These are phyloP conservation scores for Diospyros kaki DNA, from an alignment of 148 eudicot species.

Conservation along the genomic window DNA sequence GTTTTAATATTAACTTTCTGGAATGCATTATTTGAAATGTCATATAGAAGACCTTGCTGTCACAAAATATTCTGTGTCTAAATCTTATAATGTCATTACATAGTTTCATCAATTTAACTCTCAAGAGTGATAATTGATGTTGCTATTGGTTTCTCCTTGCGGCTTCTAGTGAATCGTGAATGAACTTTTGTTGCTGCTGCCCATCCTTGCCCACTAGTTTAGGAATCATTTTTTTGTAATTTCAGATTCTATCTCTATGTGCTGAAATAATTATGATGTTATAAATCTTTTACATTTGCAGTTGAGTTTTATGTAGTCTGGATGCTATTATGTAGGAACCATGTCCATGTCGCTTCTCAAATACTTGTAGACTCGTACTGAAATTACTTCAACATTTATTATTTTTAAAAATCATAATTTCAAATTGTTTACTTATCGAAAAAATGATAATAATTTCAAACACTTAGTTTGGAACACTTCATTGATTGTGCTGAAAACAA, in stretches of 20 bases:
- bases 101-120: neutral
- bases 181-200: neutral
- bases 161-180: neutral
- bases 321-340: no score
- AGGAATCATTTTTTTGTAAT: neutral
- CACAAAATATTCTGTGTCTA: neutral
- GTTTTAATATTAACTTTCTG: neutral
- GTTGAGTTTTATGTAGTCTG: neutral
- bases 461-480: no score
- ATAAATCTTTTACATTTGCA: neutral
- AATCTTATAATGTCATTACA: slow-evolving; percentile 8
- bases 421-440: no score
- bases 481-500: no score
- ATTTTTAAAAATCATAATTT: no score
- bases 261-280: neutral
- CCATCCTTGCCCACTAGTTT: neutral
- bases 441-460: no score
- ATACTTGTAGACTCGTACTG: no score
- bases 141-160: neutral
- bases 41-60: neutral
- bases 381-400: no score
- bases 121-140: neutral
- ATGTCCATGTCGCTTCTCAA: no score
- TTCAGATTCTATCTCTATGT: neutral
- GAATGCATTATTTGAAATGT: neutral